Conservation (phyloP, 495 filamentous ascomycete genomes). For the Zalerion maritima region DNA sequence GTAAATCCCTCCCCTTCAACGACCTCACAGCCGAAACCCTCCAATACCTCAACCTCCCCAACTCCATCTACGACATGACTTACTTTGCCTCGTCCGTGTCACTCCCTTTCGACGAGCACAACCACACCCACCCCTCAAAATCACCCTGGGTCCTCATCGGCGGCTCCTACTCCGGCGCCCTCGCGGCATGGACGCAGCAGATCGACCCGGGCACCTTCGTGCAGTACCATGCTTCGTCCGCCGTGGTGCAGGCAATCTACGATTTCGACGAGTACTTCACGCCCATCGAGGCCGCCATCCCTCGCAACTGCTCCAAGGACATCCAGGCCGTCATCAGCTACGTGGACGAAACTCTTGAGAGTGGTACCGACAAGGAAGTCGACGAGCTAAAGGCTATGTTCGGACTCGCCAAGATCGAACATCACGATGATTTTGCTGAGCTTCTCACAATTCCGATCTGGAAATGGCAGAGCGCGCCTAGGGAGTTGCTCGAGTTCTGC, state of each 20-base stretch:
- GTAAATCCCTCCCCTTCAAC: constrained; percentile 34
- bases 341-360: constrained; percentile 32
- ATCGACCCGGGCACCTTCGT: constrained; percentile 34
- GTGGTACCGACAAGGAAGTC: constrained; percentile 30
- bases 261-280: constrained; percentile 20
- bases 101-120: constrained; percentile 29
- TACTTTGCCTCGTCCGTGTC: constrained; percentile 36
- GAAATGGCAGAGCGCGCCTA: constrained; percentile 29
- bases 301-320: constrained; percentile 49
- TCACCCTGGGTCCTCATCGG: constrained; percentile 40
- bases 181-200: constrained; percentile 36
- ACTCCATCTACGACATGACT: constrained; percentile 33
- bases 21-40: constrained; percentile 32
- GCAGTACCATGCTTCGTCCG: constrained; percentile 39
- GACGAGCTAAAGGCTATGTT: constrained; percentile 43
- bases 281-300: constrained; percentile 36
- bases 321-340: constrained; percentile 39
- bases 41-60: constrained; percentile 33
- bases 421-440: constrained; percentile 43
- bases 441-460: constrained; percentile 32
- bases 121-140: constrained; percentile 26
- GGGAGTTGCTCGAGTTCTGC: constrained; percentile 33
- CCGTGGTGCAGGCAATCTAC: constrained; percentile 34
- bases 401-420: constrained; percentile 33
- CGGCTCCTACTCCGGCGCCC: constrained; percentile 38